Percentiles rank a stretch among this genome's conserved stretches.
These are phyloP conservation scores for Candida oleophila DNA, from an alignment of 805 yeast species.

Conservation along the genomic window DNA sequence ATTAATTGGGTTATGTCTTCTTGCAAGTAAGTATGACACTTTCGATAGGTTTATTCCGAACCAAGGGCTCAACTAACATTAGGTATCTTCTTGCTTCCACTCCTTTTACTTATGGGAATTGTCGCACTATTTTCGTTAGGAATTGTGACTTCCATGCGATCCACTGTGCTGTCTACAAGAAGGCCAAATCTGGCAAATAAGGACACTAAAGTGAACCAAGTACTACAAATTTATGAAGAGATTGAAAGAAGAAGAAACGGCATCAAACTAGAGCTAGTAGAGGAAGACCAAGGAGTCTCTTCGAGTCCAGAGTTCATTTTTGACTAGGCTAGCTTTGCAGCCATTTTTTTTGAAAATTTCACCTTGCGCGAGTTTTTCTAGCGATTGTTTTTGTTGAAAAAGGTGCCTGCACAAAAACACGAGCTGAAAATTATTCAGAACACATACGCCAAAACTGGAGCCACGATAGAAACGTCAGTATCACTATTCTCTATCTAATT, in stretches of 20 bases:
- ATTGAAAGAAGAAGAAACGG: neutral
- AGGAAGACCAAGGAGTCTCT: neutral
- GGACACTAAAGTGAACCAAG: too few species aligned
- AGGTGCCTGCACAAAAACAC: neutral
- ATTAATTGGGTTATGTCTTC: neutral
- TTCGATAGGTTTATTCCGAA: too few species aligned
- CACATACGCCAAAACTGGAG: neutral
- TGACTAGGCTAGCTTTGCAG: too few species aligned
- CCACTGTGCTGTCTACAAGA: neutral
- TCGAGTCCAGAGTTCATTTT: neutral
- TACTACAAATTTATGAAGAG: too few species aligned
- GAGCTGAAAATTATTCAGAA: neutral
- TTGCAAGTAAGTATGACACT: neutral
- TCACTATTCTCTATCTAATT: neutral
- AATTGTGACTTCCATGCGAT: neutral
- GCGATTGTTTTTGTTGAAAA: neutral
- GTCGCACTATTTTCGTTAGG: neutral
- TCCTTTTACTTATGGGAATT: neutral
- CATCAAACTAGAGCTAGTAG: neutral
- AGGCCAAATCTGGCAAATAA: neutral
- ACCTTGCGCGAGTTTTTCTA: too few species aligned
- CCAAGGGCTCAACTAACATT: neutral
- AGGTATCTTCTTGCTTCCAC: neutral
- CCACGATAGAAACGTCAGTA: neutral
- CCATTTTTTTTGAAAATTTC: neutral